Conservation (phyloP, 352 stramenopile genomes). For the Phytophthora multivora region DNA sequence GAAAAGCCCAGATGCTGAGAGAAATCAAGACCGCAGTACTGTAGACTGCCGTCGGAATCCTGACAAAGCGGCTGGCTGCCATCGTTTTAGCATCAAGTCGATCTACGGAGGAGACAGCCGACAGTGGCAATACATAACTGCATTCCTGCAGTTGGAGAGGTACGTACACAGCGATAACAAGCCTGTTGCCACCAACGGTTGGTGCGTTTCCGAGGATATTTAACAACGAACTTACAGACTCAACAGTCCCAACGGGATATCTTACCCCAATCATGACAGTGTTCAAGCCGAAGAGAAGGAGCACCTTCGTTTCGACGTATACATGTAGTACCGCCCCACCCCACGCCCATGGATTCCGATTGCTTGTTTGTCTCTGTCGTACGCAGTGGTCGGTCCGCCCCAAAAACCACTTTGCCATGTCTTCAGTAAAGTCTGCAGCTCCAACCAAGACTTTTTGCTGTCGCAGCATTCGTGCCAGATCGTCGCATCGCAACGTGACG, state of each 20-base stretch:
- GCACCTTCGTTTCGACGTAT: too few relatives aligned
- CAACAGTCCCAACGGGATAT: conserved; percentile 1
- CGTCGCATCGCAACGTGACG: conserved; percentile 23
- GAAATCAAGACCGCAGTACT: too few relatives aligned
- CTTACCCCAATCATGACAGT: too few relatives aligned
- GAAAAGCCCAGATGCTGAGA: too few relatives aligned
- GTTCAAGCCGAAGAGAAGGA: too few relatives aligned
- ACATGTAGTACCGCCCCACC: background rate
- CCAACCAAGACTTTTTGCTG: background rate
- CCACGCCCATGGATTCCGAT: too few relatives aligned
- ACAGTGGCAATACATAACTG: background rate
- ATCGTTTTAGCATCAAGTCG: background rate
- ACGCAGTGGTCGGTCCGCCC: background rate
- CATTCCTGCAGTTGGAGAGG: background rate
- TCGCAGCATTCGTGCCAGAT: conserved; percentile 9
- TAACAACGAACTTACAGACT: background rate
- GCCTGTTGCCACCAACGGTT: background rate
- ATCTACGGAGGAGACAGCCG: background rate
- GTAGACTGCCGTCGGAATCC: conserved; percentile 3
- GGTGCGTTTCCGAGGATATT: background rate
- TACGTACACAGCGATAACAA: too few relatives aligned
- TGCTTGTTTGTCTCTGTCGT: too few relatives aligned
- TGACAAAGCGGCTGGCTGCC: background rate
- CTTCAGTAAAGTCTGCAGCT: too few relatives aligned
- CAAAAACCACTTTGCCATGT: too few relatives aligned